Base-by-base conservation (phyloP, 176 grass and related monocot genomes). In the Phoenix roebelenii region DNA sequence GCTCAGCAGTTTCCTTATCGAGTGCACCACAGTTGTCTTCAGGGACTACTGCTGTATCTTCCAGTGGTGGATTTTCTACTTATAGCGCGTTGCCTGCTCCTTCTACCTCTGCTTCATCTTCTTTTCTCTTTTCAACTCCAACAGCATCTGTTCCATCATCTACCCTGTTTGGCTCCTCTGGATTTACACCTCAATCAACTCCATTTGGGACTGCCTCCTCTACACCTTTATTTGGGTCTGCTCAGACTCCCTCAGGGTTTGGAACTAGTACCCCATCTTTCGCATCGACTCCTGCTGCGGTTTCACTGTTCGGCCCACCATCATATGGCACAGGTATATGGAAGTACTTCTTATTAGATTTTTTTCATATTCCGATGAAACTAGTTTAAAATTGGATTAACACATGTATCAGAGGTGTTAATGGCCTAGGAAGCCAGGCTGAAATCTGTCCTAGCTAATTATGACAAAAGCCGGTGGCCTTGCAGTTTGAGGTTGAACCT, bases 191-290 rank as follows among this genome's bases (percentile, higher is more conserved):
- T 50, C 73, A 80, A 52, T 75, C 80, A 7, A 88, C 87, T 65
- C 81, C 87, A 68, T 98, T 98, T 85, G 93, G 81, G 32, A 78
- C 79, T 71, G 58, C 74, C 3, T 81, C 90, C 3, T 81, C 90
- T 76, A 75, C 80, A 60, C 77, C 75, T 30, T 79, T 85, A 2
- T 66, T 85, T 54, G 65, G 72, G 60, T 85, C 85, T 60, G 80
- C 78, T 54, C 86, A 74, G 24, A 59, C 81, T 62, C 84, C 92
- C 10, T 85, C 82, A 70, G 82, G 76, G 66, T 95, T 95, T 78
- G 85, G 69, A 67, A 55, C 54, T 51, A 70, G 39, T 53, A 75
- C 66, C 12, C 75, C 76, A 58, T 78, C 75, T 73, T 85, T 79
- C 64, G 14, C 39, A 61, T 79, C 81, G 61, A 82, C 78, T 3